Conservation (phyloP, 106 monocot genomes). For the Dioscorea alata region DNA sequence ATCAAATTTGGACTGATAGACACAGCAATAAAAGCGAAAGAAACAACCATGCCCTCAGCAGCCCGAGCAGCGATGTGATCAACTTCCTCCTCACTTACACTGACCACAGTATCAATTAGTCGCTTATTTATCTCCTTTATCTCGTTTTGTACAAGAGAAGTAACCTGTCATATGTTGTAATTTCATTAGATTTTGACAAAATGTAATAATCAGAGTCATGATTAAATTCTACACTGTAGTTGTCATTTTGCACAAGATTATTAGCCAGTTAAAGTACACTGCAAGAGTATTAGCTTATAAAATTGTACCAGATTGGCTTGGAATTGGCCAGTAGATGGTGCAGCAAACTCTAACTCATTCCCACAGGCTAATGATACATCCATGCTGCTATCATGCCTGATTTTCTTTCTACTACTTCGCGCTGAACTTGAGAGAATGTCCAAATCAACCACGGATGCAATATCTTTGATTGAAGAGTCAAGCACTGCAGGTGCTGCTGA, state of each 20-base stretch:
- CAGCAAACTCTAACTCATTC: constrained; percentile 63
- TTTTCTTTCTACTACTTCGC: constrained; percentile 62
- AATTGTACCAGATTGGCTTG: constrained; percentile 47
- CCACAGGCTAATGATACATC: constrained; percentile 36
- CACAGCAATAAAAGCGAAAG: constrained; percentile 49
- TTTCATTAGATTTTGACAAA: too few relatives aligned
- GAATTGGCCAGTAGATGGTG: constrained; percentile 53
- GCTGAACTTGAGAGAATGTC: constrained; percentile 74
- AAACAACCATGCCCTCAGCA: constrained; percentile 55
- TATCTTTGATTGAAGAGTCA: constrained; percentile 49
- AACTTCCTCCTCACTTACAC: constrained; percentile 42
- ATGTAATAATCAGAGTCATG: too few relatives aligned
- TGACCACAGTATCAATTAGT: constrained; percentile 64
- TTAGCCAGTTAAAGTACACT: too few relatives aligned
- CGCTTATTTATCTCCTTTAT: constrained; percentile 59
- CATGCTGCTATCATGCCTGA: constrained; percentile 67
- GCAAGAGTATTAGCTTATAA: background rate
- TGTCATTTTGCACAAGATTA: too few relatives aligned
- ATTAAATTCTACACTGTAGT: too few relatives aligned
- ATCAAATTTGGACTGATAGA: constrained; percentile 60
- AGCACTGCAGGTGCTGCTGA: constrained; percentile 40
- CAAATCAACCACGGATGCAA: constrained; percentile 72
- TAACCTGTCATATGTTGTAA: constrained; percentile 25
- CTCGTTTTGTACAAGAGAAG: constrained; percentile 54
- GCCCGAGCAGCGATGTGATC: constrained; percentile 25